Conservation (phyloP, 139 green algal genomes). For the Chlorella sp. region DNA sequence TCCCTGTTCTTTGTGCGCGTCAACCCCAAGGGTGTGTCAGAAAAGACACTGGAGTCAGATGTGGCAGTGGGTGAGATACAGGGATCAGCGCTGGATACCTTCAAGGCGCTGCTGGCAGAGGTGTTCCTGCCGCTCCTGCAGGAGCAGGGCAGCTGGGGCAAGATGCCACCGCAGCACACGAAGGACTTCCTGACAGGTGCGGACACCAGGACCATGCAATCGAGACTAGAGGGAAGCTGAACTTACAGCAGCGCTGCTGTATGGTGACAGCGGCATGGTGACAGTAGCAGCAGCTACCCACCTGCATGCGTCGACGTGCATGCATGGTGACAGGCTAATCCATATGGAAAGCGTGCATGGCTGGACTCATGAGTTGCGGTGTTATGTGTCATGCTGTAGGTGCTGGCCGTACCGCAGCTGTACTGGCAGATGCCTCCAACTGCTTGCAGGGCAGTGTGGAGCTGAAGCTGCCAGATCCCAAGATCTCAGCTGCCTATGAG, state of each 20-base stretch:
- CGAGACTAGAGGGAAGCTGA: too few relatives aligned
- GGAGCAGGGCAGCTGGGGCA: slow-evolving; percentile 36
- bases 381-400: too few relatives aligned
- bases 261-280: too few relatives aligned
- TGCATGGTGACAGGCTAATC: too few relatives aligned
- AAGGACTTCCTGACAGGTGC: slow-evolving; percentile 24
- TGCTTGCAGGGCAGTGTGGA: slow-evolving; percentile 59
- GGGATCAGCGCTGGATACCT: slow-evolving; percentile 54
- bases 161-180: slow-evolving; percentile 39
- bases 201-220: too few relatives aligned
- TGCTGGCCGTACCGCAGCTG: slow-evolving; percentile 59
- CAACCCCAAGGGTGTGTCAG: slow-evolving; percentile 62
- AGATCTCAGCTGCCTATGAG: slow-evolving; percentile 48
- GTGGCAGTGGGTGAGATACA: slow-evolving; percentile 36
- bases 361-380: too few relatives aligned
- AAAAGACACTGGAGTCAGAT: slow-evolving; percentile 61
- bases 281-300: too few relatives aligned
- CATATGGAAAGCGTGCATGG: too few relatives aligned
- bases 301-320: too few relatives aligned
- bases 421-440: slow-evolving; percentile 63
- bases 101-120: slow-evolving; percentile 64
- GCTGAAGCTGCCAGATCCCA: slow-evolving; percentile 59
- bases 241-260: too few relatives aligned
- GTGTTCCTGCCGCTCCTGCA: slow-evolving; percentile 76
- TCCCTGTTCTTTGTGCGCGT: slow-evolving; percentile 61